These are phyloP conservation scores for Fraxinus excelsior DNA, from an alignment of 257 asterid genomes.

Conservation along the genomic window DNA sequence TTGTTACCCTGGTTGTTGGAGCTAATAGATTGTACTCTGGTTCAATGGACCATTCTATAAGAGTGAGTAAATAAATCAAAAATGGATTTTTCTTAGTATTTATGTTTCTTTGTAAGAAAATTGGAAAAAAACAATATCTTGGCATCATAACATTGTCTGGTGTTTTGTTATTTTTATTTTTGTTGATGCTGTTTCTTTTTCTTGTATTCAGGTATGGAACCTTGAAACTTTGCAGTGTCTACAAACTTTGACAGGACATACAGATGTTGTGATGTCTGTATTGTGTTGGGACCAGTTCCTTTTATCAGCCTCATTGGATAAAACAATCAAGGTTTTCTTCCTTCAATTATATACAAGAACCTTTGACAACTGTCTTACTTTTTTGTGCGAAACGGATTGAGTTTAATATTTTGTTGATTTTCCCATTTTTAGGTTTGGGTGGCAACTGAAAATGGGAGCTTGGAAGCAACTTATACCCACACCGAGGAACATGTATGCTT, in stretches of 20 bases:
- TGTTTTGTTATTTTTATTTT: neutral
- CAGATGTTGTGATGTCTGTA: slow-evolving; percentile 91
- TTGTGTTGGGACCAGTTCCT: slow-evolving; percentile 99
- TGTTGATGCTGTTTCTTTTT: slow-evolving; percentile 7
- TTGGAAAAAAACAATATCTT: neutral
- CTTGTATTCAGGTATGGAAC: slow-evolving; percentile 73
- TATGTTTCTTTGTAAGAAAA: neutral
- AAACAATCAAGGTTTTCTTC: slow-evolving; percentile 71
- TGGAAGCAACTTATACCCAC: slow-evolving; percentile 92
- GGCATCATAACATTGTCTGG: neutral
- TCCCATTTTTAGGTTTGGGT: slow-evolving; percentile 72
- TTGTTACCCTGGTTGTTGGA: slow-evolving; percentile 82
- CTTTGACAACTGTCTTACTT: neutral
- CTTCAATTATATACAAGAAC: too few species aligned
- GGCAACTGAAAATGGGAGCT: slow-evolving; percentile 72
- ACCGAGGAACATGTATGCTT: slow-evolving; percentile 76
- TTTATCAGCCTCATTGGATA: slow-evolving; percentile 87
- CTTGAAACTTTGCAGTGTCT: slow-evolving; percentile 87
- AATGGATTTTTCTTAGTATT: slow-evolving; percentile 17
- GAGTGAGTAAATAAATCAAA: slow-evolving; percentile 41
- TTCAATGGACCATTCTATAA: slow-evolving; percentile 84
- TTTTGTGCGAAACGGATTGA: neutral
- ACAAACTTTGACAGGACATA: slow-evolving; percentile 78
- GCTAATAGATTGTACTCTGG: slow-evolving; percentile 87
- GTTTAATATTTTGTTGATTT: slow-evolving; percentile 15